Percentiles rank a stretch among this genome's conserved stretches.
phyloP scores from a whole-genome alignment of 768 basidiomycete species.

The Xerocomus brunneocitrinus region DNA sequence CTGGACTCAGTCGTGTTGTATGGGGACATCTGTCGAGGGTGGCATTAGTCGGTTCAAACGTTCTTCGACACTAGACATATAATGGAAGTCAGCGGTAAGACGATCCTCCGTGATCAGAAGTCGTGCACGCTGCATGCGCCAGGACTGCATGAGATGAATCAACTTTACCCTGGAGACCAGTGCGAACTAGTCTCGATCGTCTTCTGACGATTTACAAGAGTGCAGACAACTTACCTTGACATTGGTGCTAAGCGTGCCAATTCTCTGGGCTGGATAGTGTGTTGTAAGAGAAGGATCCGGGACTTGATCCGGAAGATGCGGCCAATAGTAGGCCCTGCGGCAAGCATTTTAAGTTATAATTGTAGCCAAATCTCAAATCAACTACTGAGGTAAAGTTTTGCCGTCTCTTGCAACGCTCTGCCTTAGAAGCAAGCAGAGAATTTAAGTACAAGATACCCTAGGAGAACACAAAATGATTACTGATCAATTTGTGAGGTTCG shows the following conservation, averaged over 20 bases:
- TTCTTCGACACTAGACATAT: background rate
- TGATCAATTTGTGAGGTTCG: conserved; percentile 34
- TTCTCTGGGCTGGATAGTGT: no score
- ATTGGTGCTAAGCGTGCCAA: no score
- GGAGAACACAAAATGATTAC: background rate
- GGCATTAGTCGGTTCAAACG: background rate
- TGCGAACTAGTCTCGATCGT: no score
- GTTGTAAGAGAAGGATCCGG: no score
- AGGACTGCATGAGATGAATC: background rate
- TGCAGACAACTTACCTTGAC: no score
- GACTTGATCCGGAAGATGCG: no score
- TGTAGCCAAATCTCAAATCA: background rate
- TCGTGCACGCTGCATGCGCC: background rate
- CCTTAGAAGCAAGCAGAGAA: background rate
- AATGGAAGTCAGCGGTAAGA: no score
- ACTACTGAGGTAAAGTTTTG: background rate
- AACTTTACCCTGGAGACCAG: background rate
- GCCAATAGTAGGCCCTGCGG: no score
- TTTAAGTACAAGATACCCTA: background rate
- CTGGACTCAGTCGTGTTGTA: no score
- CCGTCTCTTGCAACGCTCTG: background rate
- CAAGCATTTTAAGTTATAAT: no score
- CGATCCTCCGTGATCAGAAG: background rate
- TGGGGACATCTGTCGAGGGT: background rate
- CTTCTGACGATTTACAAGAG: no score